Evolutionary conservation across 768 basidiomycete genomes (phyloP).

Genomic region (Suillus occidentalis): DNA sequence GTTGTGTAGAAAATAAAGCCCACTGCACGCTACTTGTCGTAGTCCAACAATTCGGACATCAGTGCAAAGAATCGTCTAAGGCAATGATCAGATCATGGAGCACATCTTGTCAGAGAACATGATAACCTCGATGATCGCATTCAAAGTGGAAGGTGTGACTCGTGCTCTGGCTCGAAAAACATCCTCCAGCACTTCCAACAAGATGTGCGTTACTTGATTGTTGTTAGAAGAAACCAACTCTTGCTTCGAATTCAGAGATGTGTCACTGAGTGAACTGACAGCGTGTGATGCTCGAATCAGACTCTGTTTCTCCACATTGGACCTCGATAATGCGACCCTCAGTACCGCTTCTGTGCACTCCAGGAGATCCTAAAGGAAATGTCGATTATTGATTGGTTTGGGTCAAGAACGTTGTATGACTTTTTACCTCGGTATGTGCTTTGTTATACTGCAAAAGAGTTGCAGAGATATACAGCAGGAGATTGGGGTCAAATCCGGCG

Average conservation of each 20-base stretch:
- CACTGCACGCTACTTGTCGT: conserved; percentile 44
- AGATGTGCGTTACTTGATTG: conserved; percentile 35
- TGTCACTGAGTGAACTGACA: conserved; percentile 45
- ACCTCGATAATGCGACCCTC: conserved; percentile 50
- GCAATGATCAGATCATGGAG: conserved; percentile 8
- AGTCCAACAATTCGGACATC: conserved; percentile 28
- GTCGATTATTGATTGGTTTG: background rate
- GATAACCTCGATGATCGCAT: conserved; percentile 54
- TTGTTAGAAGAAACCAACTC: background rate
- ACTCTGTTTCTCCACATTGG: conserved; percentile 26
- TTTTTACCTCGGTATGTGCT: conserved; percentile 51
- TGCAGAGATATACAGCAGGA: conserved; percentile 51
- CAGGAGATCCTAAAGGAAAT: conserved; percentile 55
- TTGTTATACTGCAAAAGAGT: conserved; percentile 62
- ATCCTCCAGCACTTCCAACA: conserved; percentile 55
- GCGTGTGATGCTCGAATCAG: conserved; percentile 30
- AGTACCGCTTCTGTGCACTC: conserved; percentile 60
- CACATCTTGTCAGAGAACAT: background rate
- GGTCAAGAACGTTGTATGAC: background rate
- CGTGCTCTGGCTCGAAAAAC: conserved; percentile 54
- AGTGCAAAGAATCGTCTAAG: conserved; percentile 31
- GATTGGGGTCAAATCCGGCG: conserved; percentile 47
- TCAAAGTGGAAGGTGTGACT: conserved; percentile 47
- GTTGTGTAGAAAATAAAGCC: conserved; percentile 52
- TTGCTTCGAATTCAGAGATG: conserved; percentile 18